Conservation (phyloP, 1,139 yeast species). For the Pichia sp. region DNA sequence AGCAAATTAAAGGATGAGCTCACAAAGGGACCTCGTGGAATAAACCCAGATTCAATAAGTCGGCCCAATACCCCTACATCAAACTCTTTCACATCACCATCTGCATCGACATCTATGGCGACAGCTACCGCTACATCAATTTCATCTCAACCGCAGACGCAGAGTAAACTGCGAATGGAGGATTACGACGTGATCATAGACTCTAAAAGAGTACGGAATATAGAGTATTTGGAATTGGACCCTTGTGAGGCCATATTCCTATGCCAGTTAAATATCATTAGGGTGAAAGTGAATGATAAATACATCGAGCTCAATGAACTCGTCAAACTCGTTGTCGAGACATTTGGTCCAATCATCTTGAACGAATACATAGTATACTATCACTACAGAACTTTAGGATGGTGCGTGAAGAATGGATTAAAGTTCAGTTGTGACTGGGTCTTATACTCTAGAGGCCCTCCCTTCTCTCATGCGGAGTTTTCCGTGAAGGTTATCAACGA, state of each 20-base stretch:
- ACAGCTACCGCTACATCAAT: no score
- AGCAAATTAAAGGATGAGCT: constrained; percentile 19
- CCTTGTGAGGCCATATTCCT: constrained; percentile 73
- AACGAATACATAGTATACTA: constrained; percentile 70
- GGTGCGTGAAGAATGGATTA: constrained; percentile 92
- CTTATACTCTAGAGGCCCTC: constrained; percentile 86
- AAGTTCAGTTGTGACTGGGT: constrained; percentile 85
- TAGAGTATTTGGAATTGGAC: constrained; percentile 70
- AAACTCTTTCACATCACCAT: background rate
- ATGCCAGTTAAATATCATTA: constrained; percentile 25
- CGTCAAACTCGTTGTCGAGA: constrained; percentile 27
- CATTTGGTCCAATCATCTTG: constrained; percentile 32
- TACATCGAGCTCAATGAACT: constrained; percentile 16
- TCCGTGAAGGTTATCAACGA: constrained; percentile 32
- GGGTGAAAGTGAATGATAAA: constrained; percentile 18
- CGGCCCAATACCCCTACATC: constrained; percentile 5
- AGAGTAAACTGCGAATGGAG: constrained; percentile 30
- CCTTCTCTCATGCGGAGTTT: constrained; percentile 89
- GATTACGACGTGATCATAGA: constrained; percentile 36
- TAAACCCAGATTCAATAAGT: constrained; percentile 5
- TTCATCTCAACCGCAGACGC: no score
- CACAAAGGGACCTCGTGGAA: constrained; percentile 13
- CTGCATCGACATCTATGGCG: no score
- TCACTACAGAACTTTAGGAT: constrained; percentile 80
- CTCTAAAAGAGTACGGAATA: constrained; percentile 32